phyloP scores from a whole-genome alignment of 1,139 yeast genomes.

The Debaryomyces sp. region DNA sequence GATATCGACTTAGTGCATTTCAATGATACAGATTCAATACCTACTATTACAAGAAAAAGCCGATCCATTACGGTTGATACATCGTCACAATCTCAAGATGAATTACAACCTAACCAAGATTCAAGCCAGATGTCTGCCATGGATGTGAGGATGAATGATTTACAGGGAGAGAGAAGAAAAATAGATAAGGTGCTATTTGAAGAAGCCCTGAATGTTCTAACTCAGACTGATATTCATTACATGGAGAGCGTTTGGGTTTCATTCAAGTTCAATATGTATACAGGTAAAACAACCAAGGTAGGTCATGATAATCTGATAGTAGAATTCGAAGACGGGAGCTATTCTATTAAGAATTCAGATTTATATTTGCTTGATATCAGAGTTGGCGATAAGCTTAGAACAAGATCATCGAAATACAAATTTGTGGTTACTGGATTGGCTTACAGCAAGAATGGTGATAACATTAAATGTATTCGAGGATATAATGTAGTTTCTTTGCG shows the following conservation, averaged over 20 bases:
- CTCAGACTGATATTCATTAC: constrained; percentile 20
- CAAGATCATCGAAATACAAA: constrained; percentile 20
- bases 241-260: constrained; percentile 40
- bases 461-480: constrained; percentile 59
- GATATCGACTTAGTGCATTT: constrained; percentile 6
- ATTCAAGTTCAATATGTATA: constrained; percentile 37
- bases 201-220: constrained; percentile 24
- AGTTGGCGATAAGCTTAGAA: constrained; percentile 34
- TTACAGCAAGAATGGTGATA: constrained; percentile 15
- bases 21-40: neutral
- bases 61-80: neutral
- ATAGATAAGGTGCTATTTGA: constrained; percentile 16
- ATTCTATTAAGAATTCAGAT: constrained; percentile 30
- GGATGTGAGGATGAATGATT: neutral
- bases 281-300: constrained; percentile 28
- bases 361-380: constrained; percentile 37
- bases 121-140: neutral
- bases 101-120: neutral
- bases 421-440: constrained; percentile 51
- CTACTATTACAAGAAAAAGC: neutral
- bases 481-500: constrained; percentile 49
- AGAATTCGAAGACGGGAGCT: constrained; percentile 36
- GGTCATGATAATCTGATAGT: constrained; percentile 31
- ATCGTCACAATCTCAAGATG: neutral
- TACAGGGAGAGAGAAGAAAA: neutral